Evolutionary conservation across 305 asterid genomes (phyloP), one percentile per base, ranked within the genome.

Genomic region (Fraxinus velutina): DNA sequence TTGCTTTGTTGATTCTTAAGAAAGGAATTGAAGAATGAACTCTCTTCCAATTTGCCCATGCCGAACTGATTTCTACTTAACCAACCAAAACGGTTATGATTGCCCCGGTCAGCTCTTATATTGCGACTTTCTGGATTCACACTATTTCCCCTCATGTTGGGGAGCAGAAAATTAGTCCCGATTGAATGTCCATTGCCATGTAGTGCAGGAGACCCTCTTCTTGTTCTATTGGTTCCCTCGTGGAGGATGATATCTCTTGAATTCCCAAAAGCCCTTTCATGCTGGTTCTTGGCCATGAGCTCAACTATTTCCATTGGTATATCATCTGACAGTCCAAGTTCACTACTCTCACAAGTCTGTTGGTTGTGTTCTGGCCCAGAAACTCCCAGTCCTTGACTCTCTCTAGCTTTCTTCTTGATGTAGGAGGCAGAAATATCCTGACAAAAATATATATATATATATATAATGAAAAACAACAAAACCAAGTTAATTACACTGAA

Each of bases 301-400:
- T 93, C 97, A 15, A 92, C 98, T 74, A 96, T 90, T 72, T 93
- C 99, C 97, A 93, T 93, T 0, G 98, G 97, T 70, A 92, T 92
- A 52, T 91, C 98, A 81, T 96, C 97, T 5, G 94, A 84, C 24
- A 86, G 78, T 52, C 83, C 89, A 21, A 34, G 78, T 57, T 86
- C 89, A 47, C 73, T 50, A 27, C 79, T 81, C 39, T 80, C 80
- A 55, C 85, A 79, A 5, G 77, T 84, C 66, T 86, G 87, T 71
- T 80, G 88, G 77, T 79, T 68, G 44, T 3, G 76, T 72, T 83
- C 89, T 8, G 72, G 74, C 73, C 80, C 82, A 2, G 83, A 27
- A 73, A 44, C 80, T 57, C 80, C 88, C 10, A 81, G 79, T 73
- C 83, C 86, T 80, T 80, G 87, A 80, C 83, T 89, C 81, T 91